Evolutionary conservation across 257 asterid species (phyloP), one percentile per base, ranked within the genome.

Genomic region (Echium plantagineum): DNA sequence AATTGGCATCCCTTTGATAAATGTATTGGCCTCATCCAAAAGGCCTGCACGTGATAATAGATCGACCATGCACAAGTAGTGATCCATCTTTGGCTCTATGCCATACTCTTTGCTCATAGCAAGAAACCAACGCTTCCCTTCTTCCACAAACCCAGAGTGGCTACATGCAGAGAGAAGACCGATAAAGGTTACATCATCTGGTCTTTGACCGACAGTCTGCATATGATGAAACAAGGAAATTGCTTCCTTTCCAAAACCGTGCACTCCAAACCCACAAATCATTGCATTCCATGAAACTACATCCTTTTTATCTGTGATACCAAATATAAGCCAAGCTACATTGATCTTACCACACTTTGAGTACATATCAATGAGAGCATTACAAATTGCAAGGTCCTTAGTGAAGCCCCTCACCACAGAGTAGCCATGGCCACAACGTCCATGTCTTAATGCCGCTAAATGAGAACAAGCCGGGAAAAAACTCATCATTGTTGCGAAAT

Each of bases 211-310:
- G 7, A 17, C 66, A 31, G 16, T 64, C 66, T 64, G 83, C 95
- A 87, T 87, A 51, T 74, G 72, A 4, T 81, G 63, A 59, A 90
- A 85, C 48, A 85, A 54, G 0, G 70, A 52, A 68, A 85, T 61
- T 17, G 97, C 97, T 61, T 85, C 89, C 62, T 19, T 67, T 35
- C 94, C 97, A 16, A 66, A 76, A 21, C 97, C 97, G 9, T 90
- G 90, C 68, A 85, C 78, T 59, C 94, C 97, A 69, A 85, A 90
- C 19, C 96, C 91, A 4, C 74, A 74, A 48, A 87, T 79, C 89
- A 90, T 90, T 15, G 94, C 77, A 56, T 90, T 90, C 97, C 96
- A 87, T 17, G 96, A 83, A 59, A 90, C 91, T 19, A 83, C 84
- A 71, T 90, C 96, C 78, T 79, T 83, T 10, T 64, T 63, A 21